Base-by-base conservation (phyloP, 495 filamentous ascomycete genomes). In the Collariella sp. region DNA sequence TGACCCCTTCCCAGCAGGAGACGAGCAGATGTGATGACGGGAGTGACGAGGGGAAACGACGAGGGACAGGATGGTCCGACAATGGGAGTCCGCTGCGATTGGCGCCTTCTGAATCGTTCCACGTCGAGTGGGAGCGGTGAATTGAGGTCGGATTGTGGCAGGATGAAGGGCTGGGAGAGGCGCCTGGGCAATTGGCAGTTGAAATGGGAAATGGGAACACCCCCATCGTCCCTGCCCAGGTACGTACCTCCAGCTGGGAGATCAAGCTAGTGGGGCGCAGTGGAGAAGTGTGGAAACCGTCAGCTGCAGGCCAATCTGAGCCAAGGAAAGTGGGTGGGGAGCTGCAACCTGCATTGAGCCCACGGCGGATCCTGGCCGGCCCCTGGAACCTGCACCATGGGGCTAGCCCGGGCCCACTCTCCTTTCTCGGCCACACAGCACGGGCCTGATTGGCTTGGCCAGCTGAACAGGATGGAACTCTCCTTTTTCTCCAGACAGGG, bases 1-100 rank as follows among this genome's bases (percentile, higher is more conserved):
- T 56, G 35, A 57, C 54, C 49, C 58, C 58, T 57, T 61, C 45
- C 58, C 58, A 57, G 58, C 58, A 61, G 58, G 58, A 57, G 54
- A 57, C 48, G 26, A 50, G 46, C 41, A 29, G 41, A 35, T 38
- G 42, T 36, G n/a, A 24, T 7, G 34, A 49, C 20, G 11, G 41
- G 41, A 45, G 42, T 36, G n/a, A 24, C 7, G 34, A 49, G 29
- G 11, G 18, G 19, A 49, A 41, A 15, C 42, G 35, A 42, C n/a
- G 48, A 42, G 12, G 1, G 42, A 11, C n/a, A 13, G 20, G 33
- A 26, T 41, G 24, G 45, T 24, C 18, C 36, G 52, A 55, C 12
- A 19, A 29, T 40, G 41, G 43, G 16, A n/a, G 13, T 11, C 15
- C 15, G 13, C 36, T 0, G 7, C 23, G 38, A 34, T 44, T 23